phyloP scores from a whole-genome alignment of 2,329 filamentous ascomycete genomes.

The Fusarium sp. region DNA sequence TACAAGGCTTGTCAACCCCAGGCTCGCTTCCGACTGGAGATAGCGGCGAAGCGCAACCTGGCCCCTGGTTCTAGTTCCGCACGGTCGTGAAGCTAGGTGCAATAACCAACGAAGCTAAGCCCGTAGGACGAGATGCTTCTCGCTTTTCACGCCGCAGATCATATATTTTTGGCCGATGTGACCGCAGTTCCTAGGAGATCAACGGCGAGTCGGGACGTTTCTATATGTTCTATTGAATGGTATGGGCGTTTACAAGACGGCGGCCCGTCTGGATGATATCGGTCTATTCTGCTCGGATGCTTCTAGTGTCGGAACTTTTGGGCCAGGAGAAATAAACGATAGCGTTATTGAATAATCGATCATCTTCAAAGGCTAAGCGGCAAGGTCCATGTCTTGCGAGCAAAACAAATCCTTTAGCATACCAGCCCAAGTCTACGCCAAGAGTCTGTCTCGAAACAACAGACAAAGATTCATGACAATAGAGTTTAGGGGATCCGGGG shows the following conservation, averaged over 20 bases:
- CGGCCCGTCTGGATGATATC: not conserved
- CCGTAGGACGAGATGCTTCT: not conserved
- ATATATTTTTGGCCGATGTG: not conserved
- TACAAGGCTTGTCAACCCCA: not conserved
- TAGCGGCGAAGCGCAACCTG: not conserved
- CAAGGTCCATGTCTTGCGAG: not conserved
- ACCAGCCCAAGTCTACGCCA: not conserved
- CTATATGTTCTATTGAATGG: not conserved
- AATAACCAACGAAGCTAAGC: not conserved
- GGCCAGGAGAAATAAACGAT: not conserved
- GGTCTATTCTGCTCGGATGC: not conserved
- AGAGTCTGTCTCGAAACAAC: not conserved
- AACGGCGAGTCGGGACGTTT: not conserved
- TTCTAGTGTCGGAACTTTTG: not conserved
- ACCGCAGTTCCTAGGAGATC: not conserved
- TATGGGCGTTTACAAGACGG: not conserved
- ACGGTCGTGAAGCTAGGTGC: not conserved
- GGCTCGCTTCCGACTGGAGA: not conserved
- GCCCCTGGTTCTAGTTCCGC: not conserved
- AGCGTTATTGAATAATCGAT: not conserved
- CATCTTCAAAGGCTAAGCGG: not conserved
- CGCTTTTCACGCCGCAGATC: not conserved
- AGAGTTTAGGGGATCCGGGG: not conserved
- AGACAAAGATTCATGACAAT: not conserved
- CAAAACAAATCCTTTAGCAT: not conserved